These are phyloP conservation scores for Bidens hawaiensis DNA, from an alignment of 140 eudicot genomes.

Conservation along the genomic window DNA sequence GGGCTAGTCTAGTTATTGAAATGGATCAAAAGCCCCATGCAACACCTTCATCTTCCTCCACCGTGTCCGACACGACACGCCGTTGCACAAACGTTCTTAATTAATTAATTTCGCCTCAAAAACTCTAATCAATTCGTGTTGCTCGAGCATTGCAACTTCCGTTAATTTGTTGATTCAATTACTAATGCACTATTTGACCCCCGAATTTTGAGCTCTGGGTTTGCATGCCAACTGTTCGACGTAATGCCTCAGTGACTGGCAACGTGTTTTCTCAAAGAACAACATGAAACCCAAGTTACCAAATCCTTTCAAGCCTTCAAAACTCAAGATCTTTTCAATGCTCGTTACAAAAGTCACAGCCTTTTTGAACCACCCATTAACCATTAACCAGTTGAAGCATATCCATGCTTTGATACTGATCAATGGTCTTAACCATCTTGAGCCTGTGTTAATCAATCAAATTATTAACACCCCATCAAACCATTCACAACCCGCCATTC, in stretches of 20 bases:
- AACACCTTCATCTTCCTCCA: no score
- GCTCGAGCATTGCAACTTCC: neutral
- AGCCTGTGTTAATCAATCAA: slow-evolving; percentile 7
- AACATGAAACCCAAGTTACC: slow-evolving; percentile 12
- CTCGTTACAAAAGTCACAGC: neutral
- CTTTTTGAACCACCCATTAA: neutral
- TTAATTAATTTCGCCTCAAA: no score
- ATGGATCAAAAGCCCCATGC: no score
- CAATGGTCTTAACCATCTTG: slow-evolving; percentile 4
- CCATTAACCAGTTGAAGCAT: neutral
- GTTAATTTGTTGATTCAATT: neutral
- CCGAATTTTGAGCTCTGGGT: neutral
- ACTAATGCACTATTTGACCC: neutral
- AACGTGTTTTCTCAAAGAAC: neutral
- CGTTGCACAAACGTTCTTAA: no score
- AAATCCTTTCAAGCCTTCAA: slow-evolving; percentile 5
- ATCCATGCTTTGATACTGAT: neutral
- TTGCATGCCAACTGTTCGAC: slow-evolving; percentile 1
- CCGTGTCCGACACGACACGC: no score
- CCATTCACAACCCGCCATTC: neutral
- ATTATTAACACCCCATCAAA: neutral
- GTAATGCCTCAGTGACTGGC: neutral
- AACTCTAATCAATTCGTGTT: no score
- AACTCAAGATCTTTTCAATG: neutral
- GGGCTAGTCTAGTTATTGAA: no score